Percentiles rank a stretch among this genome's conserved stretches.
Conservation (phyloP, 2,329 filamentous ascomycete species). For the Alternaria brassicicola region DNA sequence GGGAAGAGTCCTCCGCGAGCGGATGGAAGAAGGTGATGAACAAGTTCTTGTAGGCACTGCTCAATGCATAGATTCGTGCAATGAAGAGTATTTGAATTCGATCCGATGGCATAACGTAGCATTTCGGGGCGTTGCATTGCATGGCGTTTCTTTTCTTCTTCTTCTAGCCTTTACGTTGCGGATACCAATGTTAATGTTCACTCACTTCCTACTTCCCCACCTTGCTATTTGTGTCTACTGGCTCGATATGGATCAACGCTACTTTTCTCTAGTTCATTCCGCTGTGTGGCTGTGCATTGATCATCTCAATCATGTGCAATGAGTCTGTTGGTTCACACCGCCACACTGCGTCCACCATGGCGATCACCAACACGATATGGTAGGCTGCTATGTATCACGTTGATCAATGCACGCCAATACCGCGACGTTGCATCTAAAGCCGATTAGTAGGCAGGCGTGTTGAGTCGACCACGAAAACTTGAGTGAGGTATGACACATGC, state of each 20-base stretch:
- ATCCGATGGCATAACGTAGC: slow-evolving; percentile 24
- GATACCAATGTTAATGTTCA: slow-evolving; percentile 26
- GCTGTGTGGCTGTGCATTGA: background rate
- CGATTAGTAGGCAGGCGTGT: background rate
- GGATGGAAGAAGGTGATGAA: slow-evolving; percentile 41
- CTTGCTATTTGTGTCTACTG: background rate
- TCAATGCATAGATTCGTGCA: background rate
- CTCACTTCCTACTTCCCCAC: background rate
- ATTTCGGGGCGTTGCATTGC: slow-evolving; percentile 28
- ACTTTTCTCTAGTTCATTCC: background rate
- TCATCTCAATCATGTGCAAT: background rate
- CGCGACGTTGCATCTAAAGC: background rate
- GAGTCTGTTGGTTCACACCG: background rate
- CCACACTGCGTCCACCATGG: background rate
- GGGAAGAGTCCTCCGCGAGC: slow-evolving; percentile 43
- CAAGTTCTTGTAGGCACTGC: slow-evolving; percentile 28
- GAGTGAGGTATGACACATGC: background rate
- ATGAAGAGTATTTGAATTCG: slow-evolving; percentile 19
- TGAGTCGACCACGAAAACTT: background rate
- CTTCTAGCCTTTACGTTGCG: slow-evolving; percentile 5
- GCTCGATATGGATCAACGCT: background rate
- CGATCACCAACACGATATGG: background rate
- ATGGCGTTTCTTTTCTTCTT: slow-evolving; percentile 25
- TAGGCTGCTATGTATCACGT: background rate
- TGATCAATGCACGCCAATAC: background rate